Base-by-base conservation (phyloP, 768 basidiomycete genomes). In the Lactarius pseudohatsudake region DNA sequence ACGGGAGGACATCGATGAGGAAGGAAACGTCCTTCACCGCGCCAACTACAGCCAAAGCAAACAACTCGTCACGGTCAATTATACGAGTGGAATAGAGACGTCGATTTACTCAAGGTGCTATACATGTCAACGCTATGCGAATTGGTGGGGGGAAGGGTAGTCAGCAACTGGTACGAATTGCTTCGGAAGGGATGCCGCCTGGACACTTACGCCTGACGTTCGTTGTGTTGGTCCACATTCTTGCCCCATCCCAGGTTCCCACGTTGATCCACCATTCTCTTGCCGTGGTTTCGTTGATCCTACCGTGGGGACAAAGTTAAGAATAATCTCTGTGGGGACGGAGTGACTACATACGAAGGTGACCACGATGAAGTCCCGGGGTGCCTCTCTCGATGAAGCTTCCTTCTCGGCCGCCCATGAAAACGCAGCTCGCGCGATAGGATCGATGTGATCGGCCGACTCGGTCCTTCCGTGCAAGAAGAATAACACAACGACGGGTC, bases 11-110 rank as follows among this genome's bases (percentile, higher is more conserved):
- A 73, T 95, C 92, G 61, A 94, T 89, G 65, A 96, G 75, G 77
- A 89, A 87, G 0, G 89, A 89, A 8, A 94, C 82, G 72, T 96
- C 94, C 43, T 82, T 78, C 2, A 86, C 85, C 0, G 92, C 89
- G 2, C 92, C 92, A 10, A 75, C 84, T 84, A 70, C 2, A 36
- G 32, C 32, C 5, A 58, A 53, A 7, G n/a, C 61, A 41, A 55
- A 10, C 8, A 53, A 34, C 26, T 8, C 26, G 55, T 36, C 11
- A 38, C 6, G 58, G 41, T n/a, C 59, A 28, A 56, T 30, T 20
- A 10, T 28, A n/a, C 5, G 13, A 45, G 36, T 45, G 0, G 26
- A 22, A 4, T 16, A 4, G 28, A 30, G 54, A 15, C 6, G 32
- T 4, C 7, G n/a, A 67, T 79, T 66, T 65, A 83, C 83, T 74